A percentile compares a stretch with the other conserved stretches of the same genome.
Evolutionary conservation across 768 basidiomycete genomes (phyloP).

Genomic region (Coprinopsis marcescibilis): DNA sequence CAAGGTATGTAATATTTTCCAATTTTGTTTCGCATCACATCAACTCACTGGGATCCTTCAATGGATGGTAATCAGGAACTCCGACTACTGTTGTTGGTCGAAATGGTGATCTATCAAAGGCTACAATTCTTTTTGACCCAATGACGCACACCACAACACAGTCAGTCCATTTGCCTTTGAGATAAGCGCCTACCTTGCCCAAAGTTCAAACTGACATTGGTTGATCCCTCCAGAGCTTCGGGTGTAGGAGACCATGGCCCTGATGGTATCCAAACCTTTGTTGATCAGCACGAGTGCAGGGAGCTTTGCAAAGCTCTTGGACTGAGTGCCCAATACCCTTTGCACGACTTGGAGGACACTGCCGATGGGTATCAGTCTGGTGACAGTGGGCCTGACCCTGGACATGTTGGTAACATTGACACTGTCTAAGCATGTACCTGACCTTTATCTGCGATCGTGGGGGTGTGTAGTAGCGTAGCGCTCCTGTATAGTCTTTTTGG

Average conservation of each 20-base stretch:
- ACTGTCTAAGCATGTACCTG: no score
- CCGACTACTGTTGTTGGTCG: no score
- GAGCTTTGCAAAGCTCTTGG: not conserved
- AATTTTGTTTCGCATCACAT: no score
- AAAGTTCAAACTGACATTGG: not conserved
- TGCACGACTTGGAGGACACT: not conserved
- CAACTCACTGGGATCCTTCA: no score
- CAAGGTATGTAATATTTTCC: not conserved
- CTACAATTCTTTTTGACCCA: no score
- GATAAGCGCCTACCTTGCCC: not conserved
- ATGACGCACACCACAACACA: not conserved
- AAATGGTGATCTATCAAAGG: no score
- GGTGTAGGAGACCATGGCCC: not conserved
- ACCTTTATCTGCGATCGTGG: no score
- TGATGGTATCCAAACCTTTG: not conserved
- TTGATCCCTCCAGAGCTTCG: not conserved
- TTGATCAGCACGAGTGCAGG: constrained; percentile 1
- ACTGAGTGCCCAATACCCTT: not conserved
- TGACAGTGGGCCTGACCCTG: not conserved
- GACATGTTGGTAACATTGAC: no score
- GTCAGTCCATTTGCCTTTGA: not conserved
- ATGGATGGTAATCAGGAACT: no score
- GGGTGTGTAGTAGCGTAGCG: no score
- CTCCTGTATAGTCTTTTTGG: no score
- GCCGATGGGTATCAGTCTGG: not conserved